phyloP scores from a whole-genome alignment of 768 basidiomycete species.

The Clitopilus hobsonii region DNA sequence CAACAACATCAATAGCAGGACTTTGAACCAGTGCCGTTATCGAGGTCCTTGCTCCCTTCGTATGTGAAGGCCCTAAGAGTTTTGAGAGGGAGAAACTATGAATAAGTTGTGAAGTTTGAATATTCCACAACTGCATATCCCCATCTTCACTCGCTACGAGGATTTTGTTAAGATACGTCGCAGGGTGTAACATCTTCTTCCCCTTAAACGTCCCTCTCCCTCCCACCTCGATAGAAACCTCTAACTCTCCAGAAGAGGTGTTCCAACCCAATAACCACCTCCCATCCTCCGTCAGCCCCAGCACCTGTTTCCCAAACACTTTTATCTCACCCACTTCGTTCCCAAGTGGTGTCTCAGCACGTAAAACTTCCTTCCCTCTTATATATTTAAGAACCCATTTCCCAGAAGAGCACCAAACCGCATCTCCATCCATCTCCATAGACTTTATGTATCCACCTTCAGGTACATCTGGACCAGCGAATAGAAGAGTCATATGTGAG shows the following conservation, averaged over 20 bases:
- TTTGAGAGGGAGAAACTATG: conserved; percentile 64
- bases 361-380: conserved; percentile 81
- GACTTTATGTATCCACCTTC: conserved; percentile 69
- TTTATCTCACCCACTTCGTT: conserved; percentile 57
- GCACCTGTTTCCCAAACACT: conserved; percentile 76
- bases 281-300: conserved; percentile 79
- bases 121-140: conserved; percentile 89
- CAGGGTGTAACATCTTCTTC: conserved; percentile 83
- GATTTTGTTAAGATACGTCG: conserved; percentile 96
- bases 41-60: conserved; percentile 30
- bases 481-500: conserved; percentile 85
- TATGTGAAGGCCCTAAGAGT: conserved; percentile 38
- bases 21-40: conserved; percentile 85
- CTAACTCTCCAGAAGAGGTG: too few relatives aligned
- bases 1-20: conserved; percentile 94
- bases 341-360: conserved; percentile 58
- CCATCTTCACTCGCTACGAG: conserved; percentile 82
- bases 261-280: conserved; percentile 77
- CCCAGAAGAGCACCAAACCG: conserved; percentile 79
- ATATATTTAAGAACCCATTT: conserved; percentile 68
- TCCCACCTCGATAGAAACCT: too few relatives aligned
- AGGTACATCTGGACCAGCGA: conserved; percentile 85
- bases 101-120: conserved; percentile 78
- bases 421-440: conserved; percentile 80
- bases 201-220: too few relatives aligned